Evolutionary conservation across 176 grass and related monocot species (phyloP).

Genomic region (Carex littledalei): DNA sequence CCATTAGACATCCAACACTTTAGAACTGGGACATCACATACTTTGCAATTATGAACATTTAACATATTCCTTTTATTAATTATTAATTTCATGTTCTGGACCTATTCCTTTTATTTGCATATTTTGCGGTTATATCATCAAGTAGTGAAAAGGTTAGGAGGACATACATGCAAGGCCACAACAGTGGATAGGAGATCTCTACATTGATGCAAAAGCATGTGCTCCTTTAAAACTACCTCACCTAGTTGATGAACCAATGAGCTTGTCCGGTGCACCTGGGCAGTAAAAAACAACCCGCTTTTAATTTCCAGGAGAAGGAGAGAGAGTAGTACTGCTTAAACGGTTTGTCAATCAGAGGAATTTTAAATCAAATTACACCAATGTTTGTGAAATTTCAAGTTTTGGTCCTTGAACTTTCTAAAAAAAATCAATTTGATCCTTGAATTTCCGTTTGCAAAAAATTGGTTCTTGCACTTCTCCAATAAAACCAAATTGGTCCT

Average conservation of each 20-base stretch:
- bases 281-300: not conserved
- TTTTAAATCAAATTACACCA: not conserved
- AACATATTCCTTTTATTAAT: no score
- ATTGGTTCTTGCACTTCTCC: not conserved
- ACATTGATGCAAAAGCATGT: constrained; percentile 59
- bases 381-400: not conserved
- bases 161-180: constrained; percentile 73
- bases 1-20: not conserved
- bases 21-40: not conserved
- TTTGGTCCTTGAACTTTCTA: not conserved
- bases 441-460: not conserved
- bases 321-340: not conserved
- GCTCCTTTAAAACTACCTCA: constrained; percentile 66
- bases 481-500: not conserved
- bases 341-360: not conserved
- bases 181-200: constrained; percentile 68
- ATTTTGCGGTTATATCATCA: not conserved
- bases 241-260: constrained; percentile 57
- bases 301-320: not conserved
- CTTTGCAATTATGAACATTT: not conserved
- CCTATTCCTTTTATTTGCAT: not conserved
- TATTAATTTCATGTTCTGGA: not conserved
- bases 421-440: not conserved
- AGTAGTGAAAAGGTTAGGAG: not conserved
- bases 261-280: constrained; percentile 65